phyloP scores from a whole-genome alignment of 2,329 filamentous ascomycete species.

The Akanthomyces muscarius region DNA sequence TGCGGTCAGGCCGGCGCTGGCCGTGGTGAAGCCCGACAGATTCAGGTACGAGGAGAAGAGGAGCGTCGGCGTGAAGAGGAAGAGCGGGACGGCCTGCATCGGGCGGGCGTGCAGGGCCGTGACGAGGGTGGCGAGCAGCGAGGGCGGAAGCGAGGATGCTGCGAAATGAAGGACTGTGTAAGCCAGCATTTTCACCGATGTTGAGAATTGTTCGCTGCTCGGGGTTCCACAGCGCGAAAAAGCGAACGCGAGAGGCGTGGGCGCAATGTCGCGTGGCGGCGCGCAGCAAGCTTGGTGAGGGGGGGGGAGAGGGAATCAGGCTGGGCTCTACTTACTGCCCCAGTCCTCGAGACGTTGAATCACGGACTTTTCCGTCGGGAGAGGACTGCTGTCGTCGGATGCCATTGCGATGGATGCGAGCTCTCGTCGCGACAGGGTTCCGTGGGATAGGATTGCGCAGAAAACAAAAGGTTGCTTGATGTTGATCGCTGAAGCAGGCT shows the following conservation, averaged over 20 bases:
- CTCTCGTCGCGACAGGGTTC: background rate
- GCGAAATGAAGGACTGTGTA: background rate
- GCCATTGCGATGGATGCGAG: slow-evolving; percentile 27
- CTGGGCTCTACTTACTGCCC: slow-evolving; percentile 42
- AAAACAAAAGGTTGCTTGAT: background rate
- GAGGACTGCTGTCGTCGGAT: slow-evolving; percentile 21
- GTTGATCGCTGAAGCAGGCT: background rate
- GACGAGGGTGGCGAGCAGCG: slow-evolving; percentile 53
- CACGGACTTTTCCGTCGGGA: slow-evolving; percentile 29
- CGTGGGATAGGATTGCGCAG: background rate
- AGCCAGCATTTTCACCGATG: background rate
- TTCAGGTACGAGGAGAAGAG: slow-evolving; percentile 57
- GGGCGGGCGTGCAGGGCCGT: slow-evolving; percentile 54
- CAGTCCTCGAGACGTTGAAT: slow-evolving; percentile 39
- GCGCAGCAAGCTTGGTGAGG: no score
- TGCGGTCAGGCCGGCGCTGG: slow-evolving; percentile 52
- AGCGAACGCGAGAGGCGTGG: background rate
- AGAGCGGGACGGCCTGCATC: slow-evolving; percentile 47
- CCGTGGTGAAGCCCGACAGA: slow-evolving; percentile 55
- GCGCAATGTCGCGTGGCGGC: background rate
- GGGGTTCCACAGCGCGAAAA: background rate
- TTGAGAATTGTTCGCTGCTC: background rate
- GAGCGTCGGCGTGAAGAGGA: slow-evolving; percentile 49
- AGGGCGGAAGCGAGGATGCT: slow-evolving; percentile 53
- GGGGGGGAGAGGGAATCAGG: background rate